phyloP scores from a whole-genome alignment of 768 basidiomycete species.

The Austroboletus festivus region DNA sequence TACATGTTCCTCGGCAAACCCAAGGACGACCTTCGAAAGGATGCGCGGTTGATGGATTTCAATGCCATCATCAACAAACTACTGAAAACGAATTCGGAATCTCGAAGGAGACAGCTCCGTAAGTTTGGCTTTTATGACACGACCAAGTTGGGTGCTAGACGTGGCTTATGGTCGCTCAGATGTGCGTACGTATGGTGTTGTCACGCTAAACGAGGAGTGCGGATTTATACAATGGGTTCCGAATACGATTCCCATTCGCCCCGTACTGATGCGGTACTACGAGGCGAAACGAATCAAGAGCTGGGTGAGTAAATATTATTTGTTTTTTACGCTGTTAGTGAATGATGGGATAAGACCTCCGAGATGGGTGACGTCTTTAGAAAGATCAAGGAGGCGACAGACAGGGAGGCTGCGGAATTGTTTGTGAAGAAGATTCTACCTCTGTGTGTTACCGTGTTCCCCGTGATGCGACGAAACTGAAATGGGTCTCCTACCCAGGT shows the following conservation, averaged over 20 bases:
- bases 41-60: slow-evolving; percentile 96
- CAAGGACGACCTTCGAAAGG: slow-evolving; percentile 95
- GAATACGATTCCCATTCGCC: slow-evolving; percentile 81
- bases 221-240: slow-evolving; percentile 99
- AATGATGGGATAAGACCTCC: slow-evolving; percentile 37
- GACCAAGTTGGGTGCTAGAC: too few relatives aligned
- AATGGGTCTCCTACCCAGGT: slow-evolving; percentile 41
- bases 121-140: slow-evolving; percentile 29
- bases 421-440: slow-evolving; percentile 57
- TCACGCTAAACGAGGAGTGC: slow-evolving; percentile 94
- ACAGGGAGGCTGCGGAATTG: slow-evolving; percentile 48
- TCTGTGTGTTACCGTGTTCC: slow-evolving; percentile 38
- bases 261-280: slow-evolving; percentile 69
- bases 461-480: too few relatives aligned
- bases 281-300: slow-evolving; percentile 42
- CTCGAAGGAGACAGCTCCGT: slow-evolving; percentile 88
- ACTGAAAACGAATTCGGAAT: slow-evolving; percentile 90
- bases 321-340: too few relatives aligned
- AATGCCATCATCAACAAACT: slow-evolving; percentile 97
- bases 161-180: slow-evolving; percentile 35
- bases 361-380: slow-evolving; percentile 48
- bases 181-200: slow-evolving; percentile 97
- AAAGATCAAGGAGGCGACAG: slow-evolving; percentile 47
- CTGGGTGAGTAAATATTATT: slow-evolving; percentile 56
- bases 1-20: slow-evolving; percentile 97